Evolutionary conservation across 257 asterid genomes (phyloP).

Genomic region (Ballota nigra): DNA sequence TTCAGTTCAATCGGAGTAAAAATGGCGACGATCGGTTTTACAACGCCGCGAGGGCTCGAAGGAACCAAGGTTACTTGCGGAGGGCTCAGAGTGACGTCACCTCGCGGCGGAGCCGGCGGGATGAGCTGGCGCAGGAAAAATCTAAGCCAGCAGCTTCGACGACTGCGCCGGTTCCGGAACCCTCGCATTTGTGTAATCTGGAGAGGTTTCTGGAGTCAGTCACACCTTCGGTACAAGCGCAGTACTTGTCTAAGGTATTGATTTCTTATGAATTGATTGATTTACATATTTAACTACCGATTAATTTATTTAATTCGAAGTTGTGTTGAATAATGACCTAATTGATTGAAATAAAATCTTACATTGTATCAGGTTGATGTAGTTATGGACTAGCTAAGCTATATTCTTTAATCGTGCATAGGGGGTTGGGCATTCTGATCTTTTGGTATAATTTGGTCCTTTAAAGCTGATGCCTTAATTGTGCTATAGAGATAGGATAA

Average conservation of each 20-base stretch:
- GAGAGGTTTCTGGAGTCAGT: conserved; percentile 62
- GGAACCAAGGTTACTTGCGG: conserved; percentile 46
- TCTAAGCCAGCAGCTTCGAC: conserved; percentile 18
- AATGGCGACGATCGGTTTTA: conserved; percentile 72
- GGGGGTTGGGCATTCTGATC: background rate
- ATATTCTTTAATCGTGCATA: background rate
- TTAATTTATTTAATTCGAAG: background rate
- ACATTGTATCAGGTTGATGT: background rate
- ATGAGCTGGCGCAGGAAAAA: conserved; percentile 33
- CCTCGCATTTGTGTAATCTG: conserved; percentile 47
- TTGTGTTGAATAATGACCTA: background rate
- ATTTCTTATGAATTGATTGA: conserved; percentile 11
- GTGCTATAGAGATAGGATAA: too few species aligned
- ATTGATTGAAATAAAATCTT: background rate
- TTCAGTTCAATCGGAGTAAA: conserved; percentile 63
- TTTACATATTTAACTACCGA: background rate
- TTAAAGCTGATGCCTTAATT: too few species aligned
- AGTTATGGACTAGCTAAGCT: background rate
- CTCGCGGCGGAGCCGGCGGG: conserved; percentile 38
- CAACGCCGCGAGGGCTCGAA: conserved; percentile 60
- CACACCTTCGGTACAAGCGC: conserved; percentile 64
- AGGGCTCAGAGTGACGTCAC: conserved; percentile 61
- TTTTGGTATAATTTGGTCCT: background rate
- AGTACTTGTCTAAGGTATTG: conserved; percentile 61
- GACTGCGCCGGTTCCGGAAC: conserved; percentile 14